phyloP scores from a whole-genome alignment of 768 basidiomycete genomes.

The Rhizopogon vulgaris region DNA sequence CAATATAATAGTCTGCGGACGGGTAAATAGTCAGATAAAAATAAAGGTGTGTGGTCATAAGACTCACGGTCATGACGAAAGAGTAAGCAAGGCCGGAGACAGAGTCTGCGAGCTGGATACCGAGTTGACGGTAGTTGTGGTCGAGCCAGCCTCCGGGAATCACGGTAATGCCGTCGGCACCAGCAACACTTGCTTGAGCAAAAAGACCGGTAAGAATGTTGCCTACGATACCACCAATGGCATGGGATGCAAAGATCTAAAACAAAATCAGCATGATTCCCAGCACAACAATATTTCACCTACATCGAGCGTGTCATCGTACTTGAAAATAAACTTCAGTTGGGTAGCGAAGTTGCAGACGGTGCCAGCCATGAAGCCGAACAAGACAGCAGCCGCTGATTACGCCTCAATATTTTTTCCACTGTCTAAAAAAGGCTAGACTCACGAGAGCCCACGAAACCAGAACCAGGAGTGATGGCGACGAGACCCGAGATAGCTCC shows the following conservation, averaged over 20 bases:
- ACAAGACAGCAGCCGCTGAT: constrained; percentile 72
- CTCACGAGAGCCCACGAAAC: constrained; percentile 73
- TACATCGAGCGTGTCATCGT: constrained; percentile 80
- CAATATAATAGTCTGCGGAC: constrained; percentile 61
- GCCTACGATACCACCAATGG: constrained; percentile 71
- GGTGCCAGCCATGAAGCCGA: constrained; percentile 80
- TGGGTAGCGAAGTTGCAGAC: constrained; percentile 95
- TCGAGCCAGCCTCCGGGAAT: constrained; percentile 88
- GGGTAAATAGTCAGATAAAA: background rate
- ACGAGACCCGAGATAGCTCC: constrained; percentile 90
- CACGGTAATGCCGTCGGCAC: constrained; percentile 62
- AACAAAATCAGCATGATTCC: background rate
- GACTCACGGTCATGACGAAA: constrained; percentile 68
- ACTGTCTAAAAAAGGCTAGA: constrained; percentile 5
- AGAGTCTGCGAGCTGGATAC: constrained; percentile 78
- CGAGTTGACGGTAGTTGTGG: constrained; percentile 76
- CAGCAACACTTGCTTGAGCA: constrained; percentile 74
- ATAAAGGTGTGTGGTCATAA: background rate
- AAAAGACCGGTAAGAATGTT: constrained; percentile 86
- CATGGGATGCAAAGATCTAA: constrained; percentile 86
- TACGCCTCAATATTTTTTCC: background rate
- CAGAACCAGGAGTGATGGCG: constrained; percentile 82
- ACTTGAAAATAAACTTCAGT: constrained; percentile 75
- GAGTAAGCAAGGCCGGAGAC: constrained; percentile 60
- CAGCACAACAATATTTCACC: constrained; percentile 13